Conservation (phyloP, 306 rosid genomes). For the barrel medic (Medicago truncatula) region MtrunA17r5.0-ANR NC_053046.1:12283501-12284000, state of each 20-base stretch:
- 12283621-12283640: no score
- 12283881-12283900: conserved; percentile 90
- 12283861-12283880: not conserved
- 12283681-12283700: no score
- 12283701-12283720: no score
- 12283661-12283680: no score
- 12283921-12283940: conserved; percentile 80
- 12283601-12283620: no score
- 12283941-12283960: not conserved
- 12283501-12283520: not conserved
- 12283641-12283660: no score
- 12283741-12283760: not conserved
- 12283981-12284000: conserved; percentile 50
- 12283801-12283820: not conserved
- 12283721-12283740: not conserved
- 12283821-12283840: not conserved
- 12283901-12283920: conserved; percentile 70
- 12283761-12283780: not conserved
- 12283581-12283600: no score
- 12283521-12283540: no score
- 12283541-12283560: no score
- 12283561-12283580: no score
- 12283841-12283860: no score
- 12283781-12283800: not conserved
- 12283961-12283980: conserved; percentile 1